Conservation (phyloP, 306 rosid genomes). For the Pueraria montana region DNA sequence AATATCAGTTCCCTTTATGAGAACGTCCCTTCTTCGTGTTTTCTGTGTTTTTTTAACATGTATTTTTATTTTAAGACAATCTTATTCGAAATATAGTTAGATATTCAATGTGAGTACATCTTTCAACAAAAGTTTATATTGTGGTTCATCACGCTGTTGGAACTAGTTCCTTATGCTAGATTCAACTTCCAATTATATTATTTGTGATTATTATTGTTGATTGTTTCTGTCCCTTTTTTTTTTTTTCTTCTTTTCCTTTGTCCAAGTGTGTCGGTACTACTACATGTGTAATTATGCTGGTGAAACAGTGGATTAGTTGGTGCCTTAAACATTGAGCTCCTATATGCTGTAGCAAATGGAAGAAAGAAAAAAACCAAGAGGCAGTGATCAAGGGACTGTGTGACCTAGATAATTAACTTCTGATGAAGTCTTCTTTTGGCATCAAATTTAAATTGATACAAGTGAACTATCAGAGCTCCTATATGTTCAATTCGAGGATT, state of each 20-base stretch:
- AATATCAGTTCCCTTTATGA: too few relatives aligned
- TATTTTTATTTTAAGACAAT: too few relatives aligned
- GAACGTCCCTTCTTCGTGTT: too few relatives aligned
- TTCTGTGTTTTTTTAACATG: too few relatives aligned
- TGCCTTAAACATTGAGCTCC: background rate
- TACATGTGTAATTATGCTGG: background rate
- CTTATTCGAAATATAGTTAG: too few relatives aligned
- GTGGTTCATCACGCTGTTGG: too few relatives aligned
- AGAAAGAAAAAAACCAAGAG: background rate
- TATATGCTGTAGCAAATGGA: background rate
- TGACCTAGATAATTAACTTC: background rate
- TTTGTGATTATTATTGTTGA: background rate
- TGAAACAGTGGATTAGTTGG: background rate
- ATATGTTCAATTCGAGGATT: too few relatives aligned
- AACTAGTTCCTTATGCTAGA: too few relatives aligned
- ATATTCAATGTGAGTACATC: too few relatives aligned
- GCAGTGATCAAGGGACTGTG: background rate
- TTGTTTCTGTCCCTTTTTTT: background rate
- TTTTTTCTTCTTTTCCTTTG: background rate
- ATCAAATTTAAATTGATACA: background rate
- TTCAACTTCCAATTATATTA: too few relatives aligned
- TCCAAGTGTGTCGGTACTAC: background rate
- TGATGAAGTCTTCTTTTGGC: background rate
- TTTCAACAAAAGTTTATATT: too few relatives aligned
- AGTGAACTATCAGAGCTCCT: too few relatives aligned